Conservation (phyloP, 345 rosid genomes). For the Rhodamnia argentea region DNA sequence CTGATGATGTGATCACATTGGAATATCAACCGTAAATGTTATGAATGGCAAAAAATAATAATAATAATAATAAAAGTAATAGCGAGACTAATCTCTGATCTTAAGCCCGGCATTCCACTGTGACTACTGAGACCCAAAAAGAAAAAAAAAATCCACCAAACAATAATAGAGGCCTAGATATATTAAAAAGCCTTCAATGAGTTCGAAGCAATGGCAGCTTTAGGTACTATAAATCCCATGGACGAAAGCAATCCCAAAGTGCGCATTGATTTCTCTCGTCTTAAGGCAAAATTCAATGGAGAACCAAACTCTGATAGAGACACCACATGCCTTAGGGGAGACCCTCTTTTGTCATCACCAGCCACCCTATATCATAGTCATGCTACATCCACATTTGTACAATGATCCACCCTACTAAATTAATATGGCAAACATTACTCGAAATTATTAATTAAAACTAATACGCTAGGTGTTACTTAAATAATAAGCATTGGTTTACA, state of each 20-base stretch:
- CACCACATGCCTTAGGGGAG: neutral
- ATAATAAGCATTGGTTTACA: neutral
- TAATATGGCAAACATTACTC: neutral
- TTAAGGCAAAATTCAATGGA: neutral
- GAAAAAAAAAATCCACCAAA: neutral
- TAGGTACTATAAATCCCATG: slow-evolving; percentile 28
- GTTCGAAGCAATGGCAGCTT: slow-evolving; percentile 2
- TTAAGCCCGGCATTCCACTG: too few species aligned
- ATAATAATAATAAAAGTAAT: too few species aligned
- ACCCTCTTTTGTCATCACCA: neutral
- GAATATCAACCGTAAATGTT: too few species aligned
- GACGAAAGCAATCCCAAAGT: slow-evolving; percentile 6
- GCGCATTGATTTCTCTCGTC: slow-evolving; percentile 30
- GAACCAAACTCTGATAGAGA: neutral
- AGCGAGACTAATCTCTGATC: too few species aligned
- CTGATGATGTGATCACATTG: too few species aligned
- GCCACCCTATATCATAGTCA: neutral
- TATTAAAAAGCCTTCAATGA: neutral
- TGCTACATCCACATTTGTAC: neutral
- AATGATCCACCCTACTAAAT: neutral
- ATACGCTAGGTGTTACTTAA: neutral
- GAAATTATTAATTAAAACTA: neutral
- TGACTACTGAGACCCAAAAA: too few species aligned
- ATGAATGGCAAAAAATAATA: too few species aligned
- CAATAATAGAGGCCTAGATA: neutral